Base-by-base conservation (phyloP, 2,329 filamentous ascomycete species). In the Dactylellina drechsleri region DNA sequence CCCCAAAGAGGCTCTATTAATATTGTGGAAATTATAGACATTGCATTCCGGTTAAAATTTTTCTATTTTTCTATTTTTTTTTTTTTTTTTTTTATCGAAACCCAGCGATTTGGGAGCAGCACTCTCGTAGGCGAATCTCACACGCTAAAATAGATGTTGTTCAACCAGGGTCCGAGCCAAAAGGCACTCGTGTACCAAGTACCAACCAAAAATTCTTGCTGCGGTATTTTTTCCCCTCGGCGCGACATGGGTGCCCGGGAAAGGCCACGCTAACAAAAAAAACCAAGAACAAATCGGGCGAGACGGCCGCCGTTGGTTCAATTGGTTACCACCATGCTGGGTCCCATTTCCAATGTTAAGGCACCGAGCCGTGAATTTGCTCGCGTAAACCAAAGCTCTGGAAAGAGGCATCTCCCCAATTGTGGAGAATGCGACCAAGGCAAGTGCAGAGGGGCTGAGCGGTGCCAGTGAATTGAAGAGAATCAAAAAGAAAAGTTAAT, bases 241-340 rank as follows among this genome's bases (percentile, higher is more conserved):
- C 28, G 43, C n/a, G 45, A 18, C 45, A 66, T 54, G 50, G 41
- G 50, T 26, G 23, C 2, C 43, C 47, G n/a, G 53, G 60, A 59
- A 23, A 20, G 16, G 53, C 56, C n/a, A 45, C 50, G 68, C 49
- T 43, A 40, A 49, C 50, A 45, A 56, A 47, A 47, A 53, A 62
- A 20, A 40, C 53, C 45, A 60, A 40, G 36, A 72, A 54, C 13
- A 43, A 61, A 52, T 43, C 56, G 56, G 61, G 68, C 36, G 16
- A 41, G 54, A 73, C 56, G 61, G 28, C 54, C 49, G 40, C 31
- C 23, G 26, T 61, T 49, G 57, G 67, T 66, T 73, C 66, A 70
- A 70, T 70, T 73, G 68, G 68, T 73, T 73, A 73, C 68, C 68
- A 26, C 40, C 53, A 66, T 57, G 68, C 68, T 56, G 68, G 68